Evolutionary conservation across 1,139 yeast species (phyloP).

Genomic region (Protomyces macrosporus): DNA sequence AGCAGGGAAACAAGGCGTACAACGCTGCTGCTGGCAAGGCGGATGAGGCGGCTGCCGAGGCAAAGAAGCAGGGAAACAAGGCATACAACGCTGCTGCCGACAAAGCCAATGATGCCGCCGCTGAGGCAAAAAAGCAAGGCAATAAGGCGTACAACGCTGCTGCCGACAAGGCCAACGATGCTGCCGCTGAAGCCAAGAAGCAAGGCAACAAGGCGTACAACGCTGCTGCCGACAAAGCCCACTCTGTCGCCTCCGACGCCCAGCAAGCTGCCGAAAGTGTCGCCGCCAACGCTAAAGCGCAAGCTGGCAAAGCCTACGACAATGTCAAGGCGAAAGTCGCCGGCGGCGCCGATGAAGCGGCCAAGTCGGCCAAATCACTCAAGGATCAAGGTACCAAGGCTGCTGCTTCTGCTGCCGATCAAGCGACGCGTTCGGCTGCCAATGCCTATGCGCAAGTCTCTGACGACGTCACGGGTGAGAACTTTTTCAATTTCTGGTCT

Average conservation of each 20-base stretch:
- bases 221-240: conserved; percentile 12
- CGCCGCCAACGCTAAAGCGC: conserved; percentile 12
- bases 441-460: conserved; percentile 23
- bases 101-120: neutral
- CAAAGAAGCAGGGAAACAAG: neutral
- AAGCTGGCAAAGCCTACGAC: neutral
- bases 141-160: neutral
- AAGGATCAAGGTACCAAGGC: conserved; percentile 7
- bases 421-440: conserved; percentile 26
- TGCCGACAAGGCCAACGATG: neutral
- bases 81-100: neutral
- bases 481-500: conserved; percentile 37
- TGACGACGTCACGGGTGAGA: conserved; percentile 22
- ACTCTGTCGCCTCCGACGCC: conserved; percentile 9
- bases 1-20: neutral
- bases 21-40: conserved; percentile 29
- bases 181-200: neutral
- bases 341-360: conserved; percentile 12
- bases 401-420: conserved; percentile 3
- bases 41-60: conserved; percentile 28
- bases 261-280: conserved; percentile 12
- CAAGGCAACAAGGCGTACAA: neutral
- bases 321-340: neutral
- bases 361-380: conserved; percentile 17
- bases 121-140: neutral